phyloP scores from a whole-genome alignment of 176 grass and related monocot genomes.

The Zoysia pacifica region DNA sequence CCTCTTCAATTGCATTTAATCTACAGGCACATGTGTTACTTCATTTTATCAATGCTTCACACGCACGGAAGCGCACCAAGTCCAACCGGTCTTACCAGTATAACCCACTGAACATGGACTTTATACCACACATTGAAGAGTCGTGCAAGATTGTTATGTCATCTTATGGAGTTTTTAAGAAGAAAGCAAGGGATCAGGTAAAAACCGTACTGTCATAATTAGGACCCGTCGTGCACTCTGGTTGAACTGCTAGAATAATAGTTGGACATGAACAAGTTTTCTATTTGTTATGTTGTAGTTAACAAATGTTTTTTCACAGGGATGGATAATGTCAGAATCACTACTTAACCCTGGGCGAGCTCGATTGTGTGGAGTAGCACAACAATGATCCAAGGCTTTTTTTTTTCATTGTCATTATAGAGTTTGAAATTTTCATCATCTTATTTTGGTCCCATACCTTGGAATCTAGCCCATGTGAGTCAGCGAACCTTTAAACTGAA shows the following conservation, averaged over 20 bases:
- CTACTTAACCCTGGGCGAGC: constrained; percentile 74
- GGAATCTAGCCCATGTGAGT: constrained; percentile 4
- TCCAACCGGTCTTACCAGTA: constrained; percentile 48
- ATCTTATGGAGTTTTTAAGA: constrained; percentile 88
- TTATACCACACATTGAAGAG: constrained; percentile 75
- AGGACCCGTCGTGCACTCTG: background rate
- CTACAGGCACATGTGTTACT: constrained; percentile 91
- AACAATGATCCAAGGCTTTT: constrained; percentile 47
- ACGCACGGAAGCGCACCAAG: constrained; percentile 54
- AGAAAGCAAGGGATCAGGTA: constrained; percentile 91
- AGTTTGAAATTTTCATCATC: background rate
- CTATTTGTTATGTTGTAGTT: background rate
- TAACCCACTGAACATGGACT: constrained; percentile 64
- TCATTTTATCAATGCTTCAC: constrained; percentile 83
- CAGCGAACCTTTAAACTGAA: constrained; percentile 26
- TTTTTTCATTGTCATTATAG: constrained; percentile 5
- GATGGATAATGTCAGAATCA: constrained; percentile 98
- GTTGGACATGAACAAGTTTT: background rate
- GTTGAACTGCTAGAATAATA: background rate
- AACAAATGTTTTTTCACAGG: constrained; percentile 46
- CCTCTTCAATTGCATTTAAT: background rate
- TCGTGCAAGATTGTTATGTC: constrained; percentile 93
- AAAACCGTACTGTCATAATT: background rate
- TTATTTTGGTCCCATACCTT: constrained; percentile 21
- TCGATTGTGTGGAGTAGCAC: constrained; percentile 55